Conservation (phyloP, 306 rosid genomes). For the Castanea mollissima region DNA sequence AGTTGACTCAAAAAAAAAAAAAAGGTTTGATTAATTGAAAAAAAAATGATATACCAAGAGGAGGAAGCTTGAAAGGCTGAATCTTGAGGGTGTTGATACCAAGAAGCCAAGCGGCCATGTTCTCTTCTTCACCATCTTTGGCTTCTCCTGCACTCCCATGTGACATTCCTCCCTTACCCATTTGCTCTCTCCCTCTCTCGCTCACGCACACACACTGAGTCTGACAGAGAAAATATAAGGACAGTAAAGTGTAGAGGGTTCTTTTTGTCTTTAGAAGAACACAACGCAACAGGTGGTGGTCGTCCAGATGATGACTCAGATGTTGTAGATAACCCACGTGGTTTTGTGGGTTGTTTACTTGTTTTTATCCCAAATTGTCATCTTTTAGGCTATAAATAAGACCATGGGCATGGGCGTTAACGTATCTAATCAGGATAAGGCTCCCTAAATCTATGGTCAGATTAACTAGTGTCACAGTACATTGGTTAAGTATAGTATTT, state of each 20-base stretch:
- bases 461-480: too few relatives aligned
- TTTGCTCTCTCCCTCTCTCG: conserved; percentile 23
- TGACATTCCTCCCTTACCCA: conserved; percentile 81
- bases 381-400: too few relatives aligned
- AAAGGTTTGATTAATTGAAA: neutral
- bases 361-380: too few relatives aligned
- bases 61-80: conserved; percentile 80
- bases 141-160: conserved; percentile 37
- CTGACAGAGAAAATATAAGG: neutral
- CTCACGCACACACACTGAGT: neutral
- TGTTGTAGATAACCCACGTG: neutral
- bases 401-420: too few relatives aligned
- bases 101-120: conserved; percentile 95
- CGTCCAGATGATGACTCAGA: neutral
- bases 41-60: conserved; percentile 54
- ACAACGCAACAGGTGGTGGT: too few relatives aligned
- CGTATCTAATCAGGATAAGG: too few relatives aligned
- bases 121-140: conserved; percentile 50
- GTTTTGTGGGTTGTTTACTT: neutral
- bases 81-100: conserved; percentile 71
- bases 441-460: too few relatives aligned
- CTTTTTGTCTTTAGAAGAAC: neutral
- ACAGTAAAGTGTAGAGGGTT: neutral
- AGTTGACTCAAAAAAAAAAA: neutral
- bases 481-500: too few relatives aligned